These are phyloP conservation scores for Mycena sp. DNA, from an alignment of 1,284 basidiomycete species.

Conservation along the genomic window DNA sequence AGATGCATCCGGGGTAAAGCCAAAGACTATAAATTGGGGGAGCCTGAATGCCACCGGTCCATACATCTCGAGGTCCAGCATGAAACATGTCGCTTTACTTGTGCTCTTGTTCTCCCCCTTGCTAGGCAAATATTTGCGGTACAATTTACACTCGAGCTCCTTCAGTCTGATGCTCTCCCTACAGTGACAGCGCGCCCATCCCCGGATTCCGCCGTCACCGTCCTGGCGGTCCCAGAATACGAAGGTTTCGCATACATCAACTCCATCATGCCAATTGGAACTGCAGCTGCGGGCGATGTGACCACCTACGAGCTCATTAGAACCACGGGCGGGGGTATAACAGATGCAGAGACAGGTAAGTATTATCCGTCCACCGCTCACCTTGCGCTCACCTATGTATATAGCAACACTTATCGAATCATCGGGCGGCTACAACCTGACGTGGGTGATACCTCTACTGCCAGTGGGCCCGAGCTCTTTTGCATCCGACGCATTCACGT, in stretches of 20 bases:
- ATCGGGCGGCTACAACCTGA: constrained; percentile 3
- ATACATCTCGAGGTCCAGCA: neutral
- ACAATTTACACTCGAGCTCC: neutral
- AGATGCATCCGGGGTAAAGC: too few species aligned
- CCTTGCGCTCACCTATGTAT: neutral
- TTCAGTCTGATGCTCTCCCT: neutral
- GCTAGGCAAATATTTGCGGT: neutral
- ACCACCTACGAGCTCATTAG: constrained; percentile 4
- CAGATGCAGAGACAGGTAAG: neutral
- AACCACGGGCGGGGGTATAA: neutral
- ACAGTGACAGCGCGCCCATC: too few species aligned
- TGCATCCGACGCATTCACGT: neutral
- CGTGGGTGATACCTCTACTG: neutral
- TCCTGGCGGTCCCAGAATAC: neutral
- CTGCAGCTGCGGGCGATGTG: constrained; percentile 4
- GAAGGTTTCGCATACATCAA: neutral
- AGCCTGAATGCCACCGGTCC: neutral
- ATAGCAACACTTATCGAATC: constrained; percentile 4
- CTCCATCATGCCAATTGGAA: neutral
- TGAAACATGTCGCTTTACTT: neutral
- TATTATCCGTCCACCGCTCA: neutral
- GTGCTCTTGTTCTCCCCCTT: neutral
- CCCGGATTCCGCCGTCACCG: neutral
- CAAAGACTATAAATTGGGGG: constrained; percentile 3
- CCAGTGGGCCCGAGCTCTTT: neutral